phyloP scores from a whole-genome alignment of 192 early-diverging fungal species.

The Rhizoclosmatium globosum region DNA sequence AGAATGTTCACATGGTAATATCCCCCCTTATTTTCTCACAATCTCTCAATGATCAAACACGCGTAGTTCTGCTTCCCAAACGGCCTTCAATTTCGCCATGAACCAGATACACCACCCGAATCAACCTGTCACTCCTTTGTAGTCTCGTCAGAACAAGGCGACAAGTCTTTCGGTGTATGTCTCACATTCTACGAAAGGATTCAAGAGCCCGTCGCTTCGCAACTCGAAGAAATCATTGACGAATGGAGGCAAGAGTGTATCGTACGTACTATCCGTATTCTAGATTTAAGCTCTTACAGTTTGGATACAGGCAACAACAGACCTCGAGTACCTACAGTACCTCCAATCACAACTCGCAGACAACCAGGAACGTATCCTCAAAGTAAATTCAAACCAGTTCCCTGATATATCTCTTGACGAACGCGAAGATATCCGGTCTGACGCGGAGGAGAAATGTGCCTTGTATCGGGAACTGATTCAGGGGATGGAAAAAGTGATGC shows the following conservation, averaged over 20 bases:
- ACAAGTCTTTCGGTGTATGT: conserved; percentile 55
- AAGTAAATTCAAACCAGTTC: conserved; percentile 33
- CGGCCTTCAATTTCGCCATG: conserved; percentile 45
- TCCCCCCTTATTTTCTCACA: neutral
- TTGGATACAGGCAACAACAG: conserved; percentile 31
- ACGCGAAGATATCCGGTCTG: conserved; percentile 37
- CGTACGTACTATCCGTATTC: conserved; percentile 27
- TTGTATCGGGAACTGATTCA: conserved; percentile 71
- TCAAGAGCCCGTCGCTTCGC: conserved; percentile 34
- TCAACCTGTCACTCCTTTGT: conserved; percentile 64
- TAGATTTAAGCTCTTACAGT: neutral
- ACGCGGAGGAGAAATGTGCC: conserved; percentile 74
- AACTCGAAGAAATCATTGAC: conserved; percentile 48
- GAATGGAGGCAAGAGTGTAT: conserved; percentile 43
- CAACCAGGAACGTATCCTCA: conserved; percentile 54
- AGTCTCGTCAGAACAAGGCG: conserved; percentile 53
- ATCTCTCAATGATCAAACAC: conserved; percentile 32
- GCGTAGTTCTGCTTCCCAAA: conserved; percentile 64
- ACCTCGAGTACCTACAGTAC: conserved; percentile 58
- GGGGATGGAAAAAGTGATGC: conserved; percentile 62
- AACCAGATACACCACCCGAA: conserved; percentile 45
- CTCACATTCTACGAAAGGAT: conserved; percentile 53
- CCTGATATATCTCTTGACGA: neutral
- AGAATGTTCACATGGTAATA: conserved; percentile 53
- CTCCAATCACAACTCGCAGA: conserved; percentile 53